Percentiles rank a stretch among this genome's conserved stretches.
Evolutionary conservation across 2,329 filamentous ascomycete species (phyloP).

Genomic region (Penicillium oxalicum): DNA sequence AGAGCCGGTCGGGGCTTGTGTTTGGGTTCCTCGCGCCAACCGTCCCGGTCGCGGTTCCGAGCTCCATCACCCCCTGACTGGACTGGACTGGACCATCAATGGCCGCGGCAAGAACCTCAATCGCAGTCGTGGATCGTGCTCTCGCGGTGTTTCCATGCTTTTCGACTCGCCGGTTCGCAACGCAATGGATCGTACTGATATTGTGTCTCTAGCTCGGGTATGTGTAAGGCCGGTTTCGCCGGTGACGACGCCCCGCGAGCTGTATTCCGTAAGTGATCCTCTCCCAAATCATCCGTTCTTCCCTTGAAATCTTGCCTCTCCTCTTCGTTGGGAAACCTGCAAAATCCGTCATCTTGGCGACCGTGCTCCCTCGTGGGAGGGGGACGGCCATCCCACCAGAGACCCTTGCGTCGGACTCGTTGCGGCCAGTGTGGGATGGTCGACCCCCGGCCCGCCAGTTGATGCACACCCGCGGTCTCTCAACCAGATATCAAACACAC

Average conservation of each 20-base stretch:
- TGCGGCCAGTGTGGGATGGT: slow-evolving; percentile 2
- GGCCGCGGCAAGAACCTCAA: slow-evolving; percentile 13
- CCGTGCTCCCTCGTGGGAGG: slow-evolving; percentile 13
- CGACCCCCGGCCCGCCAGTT: background rate
- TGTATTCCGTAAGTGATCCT: slow-evolving; percentile 92
- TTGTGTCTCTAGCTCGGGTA: slow-evolving; percentile 74
- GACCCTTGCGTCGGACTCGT: slow-evolving; percentile 24
- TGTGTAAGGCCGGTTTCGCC: slow-evolving; percentile 99
- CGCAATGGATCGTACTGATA: slow-evolving; percentile 20
- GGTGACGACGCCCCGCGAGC: slow-evolving; percentile 99
- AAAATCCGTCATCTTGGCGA: slow-evolving; percentile 5
- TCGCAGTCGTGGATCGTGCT: slow-evolving; percentile 6
- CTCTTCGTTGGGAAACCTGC: slow-evolving; percentile 16
- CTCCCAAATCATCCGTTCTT: background rate
- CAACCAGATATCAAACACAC: background rate
- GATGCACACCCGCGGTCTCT: too few species aligned
- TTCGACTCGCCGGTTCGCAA: background rate
- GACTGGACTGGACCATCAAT: slow-evolving; percentile 4
- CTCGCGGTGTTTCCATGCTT: background rate
- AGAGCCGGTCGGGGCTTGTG: slow-evolving; percentile 21
- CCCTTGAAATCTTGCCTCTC: background rate
- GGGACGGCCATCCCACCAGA: slow-evolving; percentile 13
- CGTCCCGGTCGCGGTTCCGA: slow-evolving; percentile 19
- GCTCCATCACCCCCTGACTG: slow-evolving; percentile 15
- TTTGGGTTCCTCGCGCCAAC: slow-evolving; percentile 14